Percentiles rank a stretch among this genome's conserved stretches.
Conservation (phyloP, 2,329 filamentous ascomycete species). For the Calonectria fujianensis region DNA sequence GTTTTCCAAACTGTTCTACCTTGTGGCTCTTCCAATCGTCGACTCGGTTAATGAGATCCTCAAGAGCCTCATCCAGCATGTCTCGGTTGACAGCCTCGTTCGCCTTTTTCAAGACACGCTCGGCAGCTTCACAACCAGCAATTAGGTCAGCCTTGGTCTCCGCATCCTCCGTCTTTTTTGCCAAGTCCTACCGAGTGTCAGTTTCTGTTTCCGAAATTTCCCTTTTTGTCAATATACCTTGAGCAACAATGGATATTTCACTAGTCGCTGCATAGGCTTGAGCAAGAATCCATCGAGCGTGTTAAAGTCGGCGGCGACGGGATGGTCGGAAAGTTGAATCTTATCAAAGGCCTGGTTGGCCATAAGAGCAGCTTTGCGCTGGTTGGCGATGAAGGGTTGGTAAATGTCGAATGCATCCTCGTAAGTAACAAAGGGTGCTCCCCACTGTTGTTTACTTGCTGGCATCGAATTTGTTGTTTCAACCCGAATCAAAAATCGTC, state of each 20-base stretch:
- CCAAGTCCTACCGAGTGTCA: conserved; percentile 79
- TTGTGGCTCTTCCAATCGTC: conserved; percentile 98
- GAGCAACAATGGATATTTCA: conserved; percentile 94
- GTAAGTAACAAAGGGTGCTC: conserved; percentile 89
- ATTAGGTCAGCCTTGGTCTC: conserved; percentile 82
- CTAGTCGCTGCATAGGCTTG: conserved; percentile 96
- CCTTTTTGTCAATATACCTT: conserved; percentile 72
- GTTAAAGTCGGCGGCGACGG: conserved; percentile 90
- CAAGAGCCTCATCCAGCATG: conserved; percentile 86
- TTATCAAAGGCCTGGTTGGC: conserved; percentile 92
- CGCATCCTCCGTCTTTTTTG: conserved; percentile 88
- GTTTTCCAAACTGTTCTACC: conserved; percentile 91
- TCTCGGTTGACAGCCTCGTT: conserved; percentile 95
- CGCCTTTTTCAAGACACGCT: conserved; percentile 86
- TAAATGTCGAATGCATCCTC: conserved; percentile 95
- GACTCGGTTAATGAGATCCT: conserved; percentile 87
- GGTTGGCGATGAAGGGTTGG: conserved; percentile 97
- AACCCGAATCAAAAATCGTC: conserved; percentile 94
- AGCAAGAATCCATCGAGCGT: conserved; percentile 93
- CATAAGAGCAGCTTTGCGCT: conserved; percentile 90
- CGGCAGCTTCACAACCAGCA: conserved; percentile 86
- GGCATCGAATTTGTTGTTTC: conserved; percentile 95
- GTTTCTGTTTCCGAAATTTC: conserved; percentile 20
- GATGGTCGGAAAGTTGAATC: conserved; percentile 83
- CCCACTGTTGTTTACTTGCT: conserved; percentile 89